Percentiles rank a stretch among this genome's conserved stretches.
These are phyloP conservation scores for Ziziphus jujuba DNA, from an alignment of 306 rosid genomes.

Conservation along the genomic window DNA sequence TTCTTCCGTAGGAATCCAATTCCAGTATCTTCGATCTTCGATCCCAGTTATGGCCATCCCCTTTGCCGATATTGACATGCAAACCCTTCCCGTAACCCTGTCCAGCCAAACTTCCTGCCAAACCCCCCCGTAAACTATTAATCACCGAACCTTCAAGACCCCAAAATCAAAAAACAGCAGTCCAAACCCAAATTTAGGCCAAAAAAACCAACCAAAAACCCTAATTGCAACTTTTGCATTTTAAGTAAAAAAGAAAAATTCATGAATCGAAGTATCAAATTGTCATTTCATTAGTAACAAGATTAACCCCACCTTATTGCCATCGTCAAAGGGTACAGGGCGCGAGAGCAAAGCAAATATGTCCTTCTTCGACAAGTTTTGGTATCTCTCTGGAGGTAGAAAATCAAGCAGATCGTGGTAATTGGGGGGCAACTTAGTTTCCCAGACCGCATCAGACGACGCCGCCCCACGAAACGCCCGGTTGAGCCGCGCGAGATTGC, in stretches of 20 bases:
- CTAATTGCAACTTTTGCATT: slow-evolving; percentile 7
- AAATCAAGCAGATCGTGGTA: slow-evolving; percentile 67
- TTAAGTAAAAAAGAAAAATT: background rate
- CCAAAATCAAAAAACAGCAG: background rate
- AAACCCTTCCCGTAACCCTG: slow-evolving; percentile 64
- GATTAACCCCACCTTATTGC: slow-evolving; percentile 54
- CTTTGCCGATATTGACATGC: slow-evolving; percentile 71
- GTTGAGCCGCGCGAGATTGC: slow-evolving; percentile 81
- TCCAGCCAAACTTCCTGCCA: slow-evolving; percentile 86
- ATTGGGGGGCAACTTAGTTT: slow-evolving; percentile 70
- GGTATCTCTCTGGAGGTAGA: slow-evolving; percentile 58
- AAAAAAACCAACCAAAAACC: background rate
- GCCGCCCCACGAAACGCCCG: slow-evolving; percentile 88
- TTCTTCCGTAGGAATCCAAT: slow-evolving; percentile 90
- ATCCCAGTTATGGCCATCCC: slow-evolving; percentile 86
- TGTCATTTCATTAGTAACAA: background rate
- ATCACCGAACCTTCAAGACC: slow-evolving; percentile 13
- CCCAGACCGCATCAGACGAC: slow-evolving; percentile 85
- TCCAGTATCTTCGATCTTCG: slow-evolving; percentile 89
- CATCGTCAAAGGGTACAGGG: slow-evolving; percentile 64
- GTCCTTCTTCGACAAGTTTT: slow-evolving; percentile 60
- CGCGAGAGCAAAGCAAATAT: slow-evolving; percentile 70
- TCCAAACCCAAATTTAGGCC: background rate
- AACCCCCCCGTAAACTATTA: slow-evolving; percentile 15
- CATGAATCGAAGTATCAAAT: background rate